These are phyloP conservation scores for Azolla pinnata DNA, from an alignment of 75 land plant genomes.

Conservation along the genomic window DNA sequence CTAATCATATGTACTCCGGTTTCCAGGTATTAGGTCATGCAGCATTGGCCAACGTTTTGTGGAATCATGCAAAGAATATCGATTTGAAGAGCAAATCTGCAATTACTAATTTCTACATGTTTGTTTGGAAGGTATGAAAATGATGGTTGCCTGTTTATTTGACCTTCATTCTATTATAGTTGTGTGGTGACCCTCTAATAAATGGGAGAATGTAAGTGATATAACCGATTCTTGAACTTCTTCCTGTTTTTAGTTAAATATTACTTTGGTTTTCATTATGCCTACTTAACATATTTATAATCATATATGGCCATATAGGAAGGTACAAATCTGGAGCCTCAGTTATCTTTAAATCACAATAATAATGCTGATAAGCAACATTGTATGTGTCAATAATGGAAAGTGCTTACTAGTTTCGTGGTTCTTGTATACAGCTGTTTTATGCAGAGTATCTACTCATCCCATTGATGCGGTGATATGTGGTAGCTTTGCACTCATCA, in stretches of 20 bases:
- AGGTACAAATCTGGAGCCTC: no score
- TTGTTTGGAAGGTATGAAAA: constrained; percentile 86
- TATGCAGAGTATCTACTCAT: constrained; percentile 91
- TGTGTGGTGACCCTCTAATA: no score
- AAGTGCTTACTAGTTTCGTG: no score
- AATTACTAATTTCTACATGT: constrained; percentile 88
- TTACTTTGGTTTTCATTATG: background rate
- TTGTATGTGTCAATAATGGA: no score
- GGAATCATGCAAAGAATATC: constrained; percentile 51
- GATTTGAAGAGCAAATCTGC: constrained; percentile 70
- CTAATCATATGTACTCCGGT: background rate
- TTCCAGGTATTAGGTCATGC: constrained; percentile 69
- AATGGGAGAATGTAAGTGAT: no score
- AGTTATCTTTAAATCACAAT: no score
- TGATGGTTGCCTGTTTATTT: no score
- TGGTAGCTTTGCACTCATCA: no score
- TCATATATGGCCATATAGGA: no score
- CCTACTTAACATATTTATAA: no score
- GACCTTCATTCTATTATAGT: no score
- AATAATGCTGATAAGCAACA: constrained; percentile 1
- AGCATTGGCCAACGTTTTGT: constrained; percentile 50
- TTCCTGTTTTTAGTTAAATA: background rate
- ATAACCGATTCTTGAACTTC: constrained; percentile 1
- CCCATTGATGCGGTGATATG: constrained; percentile 84
- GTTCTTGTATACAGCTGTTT: constrained; percentile 57